Evolutionary conservation across 1,284 basidiomycete genomes (phyloP), one percentile per base, ranked within the genome.

Genomic region (Marasmius fiardii): DNA sequence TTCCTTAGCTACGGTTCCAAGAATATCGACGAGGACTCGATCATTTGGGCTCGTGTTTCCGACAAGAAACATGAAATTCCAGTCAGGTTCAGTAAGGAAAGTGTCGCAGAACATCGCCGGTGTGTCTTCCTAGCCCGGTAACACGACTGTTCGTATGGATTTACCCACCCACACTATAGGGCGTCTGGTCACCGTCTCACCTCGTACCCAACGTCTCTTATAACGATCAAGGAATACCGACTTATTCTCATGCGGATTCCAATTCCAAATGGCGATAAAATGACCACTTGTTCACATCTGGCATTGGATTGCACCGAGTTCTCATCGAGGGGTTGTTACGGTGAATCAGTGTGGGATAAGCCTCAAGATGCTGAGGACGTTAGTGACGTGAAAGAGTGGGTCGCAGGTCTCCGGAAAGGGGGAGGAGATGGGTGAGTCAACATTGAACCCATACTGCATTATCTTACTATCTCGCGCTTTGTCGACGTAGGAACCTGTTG

Each of bases 341-440:
- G 71, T 4, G 77, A 80, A 62, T 64, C 69, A 2, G 63, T 65
- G 23, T 81, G 79, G 63, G 81, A 79, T 0, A 68, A 66, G 26
- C 83, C 85, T 0, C 66, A 68, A 49, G 69, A 74, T 14, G 60
- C 85, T 2, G 73, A 75, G 33, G 64, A 58, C 1, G 63, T 21
- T 4, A 20, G 24, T 23, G 53, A 54, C 1, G 12, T 54, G n/a
- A 20, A 7, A 21, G 41, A 54, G 21, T 54, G 49, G 39, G 31
- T 26, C 5, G 11, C 24, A 2, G 53, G 49, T 23, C 23, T 58
- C 51, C 74, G 72, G 53, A 63, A 76, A 53, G 73, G 74, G 44
- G 83, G 82, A 24, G 81, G 82, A 51, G 79, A 72, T 61, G 83
- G 81, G 82, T 82, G 64, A 66, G 76, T 70, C 14, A 4, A 14